Percentiles rank a stretch among this genome's conserved stretches.
phyloP scores from a whole-genome alignment of 805 yeast species.

The Lachancea meyersii region DNA sequence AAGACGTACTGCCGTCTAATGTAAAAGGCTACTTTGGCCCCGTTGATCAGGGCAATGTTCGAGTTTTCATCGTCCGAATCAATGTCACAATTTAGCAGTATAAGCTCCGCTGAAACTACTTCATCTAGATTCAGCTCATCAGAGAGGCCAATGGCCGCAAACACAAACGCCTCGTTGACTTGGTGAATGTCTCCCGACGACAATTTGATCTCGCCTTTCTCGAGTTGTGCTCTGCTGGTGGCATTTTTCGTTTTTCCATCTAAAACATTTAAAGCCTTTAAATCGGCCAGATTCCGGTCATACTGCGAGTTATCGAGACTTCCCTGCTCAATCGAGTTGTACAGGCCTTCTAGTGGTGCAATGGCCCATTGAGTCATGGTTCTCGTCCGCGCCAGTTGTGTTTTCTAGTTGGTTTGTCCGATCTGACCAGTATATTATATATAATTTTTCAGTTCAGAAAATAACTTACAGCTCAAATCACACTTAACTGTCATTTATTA shows the following conservation, averaged over 20 bases:
- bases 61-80: slow-evolving; percentile 15
- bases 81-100: slow-evolving; percentile 36
- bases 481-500: no score
- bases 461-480: not conserved
- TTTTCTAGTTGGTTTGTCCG: not conserved
- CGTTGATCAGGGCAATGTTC: slow-evolving; percentile 41
- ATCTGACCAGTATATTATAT: not conserved
- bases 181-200: slow-evolving; percentile 44
- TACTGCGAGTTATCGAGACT: slow-evolving; percentile 23
- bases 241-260: slow-evolving; percentile 39
- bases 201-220: slow-evolving; percentile 42
- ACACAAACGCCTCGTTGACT: slow-evolving; percentile 60
- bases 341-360: slow-evolving; percentile 38
- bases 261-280: slow-evolving; percentile 37
- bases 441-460: not conserved
- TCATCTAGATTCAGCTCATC: slow-evolving; percentile 75
- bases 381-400: not conserved
- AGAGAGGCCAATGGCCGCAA: slow-evolving; percentile 50
- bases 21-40: slow-evolving; percentile 64
- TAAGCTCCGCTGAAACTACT: slow-evolving; percentile 61
- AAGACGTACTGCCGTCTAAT: slow-evolving; percentile 67
- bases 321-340: slow-evolving; percentile 38
- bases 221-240: slow-evolving; percentile 41
- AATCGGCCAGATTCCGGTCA: slow-evolving; percentile 39
- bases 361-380: slow-evolving; percentile 23